Evolutionary conservation across 495 filamentous ascomycete genomes (phyloP), one percentile per base, ranked within the genome.

Genomic region (Aspergillus panamensis): DNA sequence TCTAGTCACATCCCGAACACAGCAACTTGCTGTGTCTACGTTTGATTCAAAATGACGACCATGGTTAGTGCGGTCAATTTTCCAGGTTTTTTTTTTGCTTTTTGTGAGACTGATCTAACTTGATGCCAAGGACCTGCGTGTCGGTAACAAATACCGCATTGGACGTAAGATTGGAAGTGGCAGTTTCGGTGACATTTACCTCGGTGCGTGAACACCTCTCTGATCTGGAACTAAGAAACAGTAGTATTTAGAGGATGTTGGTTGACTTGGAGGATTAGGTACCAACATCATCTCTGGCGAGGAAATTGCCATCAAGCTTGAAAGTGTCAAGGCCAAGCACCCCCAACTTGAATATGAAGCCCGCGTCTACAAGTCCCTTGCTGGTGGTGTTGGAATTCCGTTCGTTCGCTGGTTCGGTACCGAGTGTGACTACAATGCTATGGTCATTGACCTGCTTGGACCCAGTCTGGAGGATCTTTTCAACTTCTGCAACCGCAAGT

Each of bases 401-500:
- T 99, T 99, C 67, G 95, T 99, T 64, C 91, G 95, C 72, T 99
- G 95, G 95, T 99, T 97, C 77, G 95, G 95, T 61, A 99, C 95
- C 55, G 95, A 99, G 76, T 99, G 95, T 76, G 95, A 99, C 78
- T 99, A 99, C 84, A 97, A 99, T 77, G 95, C 95, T 67, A 99
- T 99, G 95, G 95, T 99, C 48, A 88, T 99, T 62, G 95, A 99
- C 68, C 85, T 99, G 16, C 89, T 99, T 39, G 95, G 95, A 51
- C 95, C 95, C 57, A 96, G 90, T 71, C 80, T 99, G 80, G 95
- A 99, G 77, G 95, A 99, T 71, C 81, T 99, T n/a, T 99, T 99
- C 91, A 99, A 99, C 84, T 99, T 99, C 75, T 99, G 95, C 86
- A 99, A 97, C 84, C 88, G 95, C 71, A 99, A 99, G 73, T 99